Evolutionary conservation across 2,329 filamentous ascomycete species (phyloP), one percentile per base, ranked within the genome.

Genomic region (Ampelomyces quisqualis): DNA sequence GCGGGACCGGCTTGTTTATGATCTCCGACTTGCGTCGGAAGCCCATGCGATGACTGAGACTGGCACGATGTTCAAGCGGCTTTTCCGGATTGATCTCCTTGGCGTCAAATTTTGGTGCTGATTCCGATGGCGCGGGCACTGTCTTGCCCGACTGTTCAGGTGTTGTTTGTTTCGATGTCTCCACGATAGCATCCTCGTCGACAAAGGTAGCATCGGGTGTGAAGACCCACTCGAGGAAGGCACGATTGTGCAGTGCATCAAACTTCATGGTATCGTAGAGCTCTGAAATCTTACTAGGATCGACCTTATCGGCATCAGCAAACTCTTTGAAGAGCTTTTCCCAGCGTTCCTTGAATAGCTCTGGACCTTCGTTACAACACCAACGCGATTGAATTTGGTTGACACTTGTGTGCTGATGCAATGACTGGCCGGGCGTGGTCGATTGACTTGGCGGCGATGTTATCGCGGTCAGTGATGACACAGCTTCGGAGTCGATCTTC

Each of bases 191-290:
- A 5, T 71, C 64, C 37, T 91, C 86, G 38, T 86, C 86, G 8
- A 91, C 73, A 70, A 95, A 88, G 43, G 77, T 78, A 58, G 82
- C 84, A 22, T 88, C 84, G 2, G 93, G 93, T 11, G 90, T 95
- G 57, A 98, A 98, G 0, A 96, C 86, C 88, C 93, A 97, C 68
- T 98, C 93, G 3, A 98, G 74, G 60, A 98, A 98, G 49, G 90
- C 88, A 2, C 93, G 84, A 64, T 98, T 98, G 70, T 98, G 94
- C 10, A 98, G 77, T 1, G 93, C 93, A 67, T 98, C 93, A 52
- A 97, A 98, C 69, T 98, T 98, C 93, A 98, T 97, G 14, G 91
- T 97, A 68, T 98, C 93, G 67, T 98, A 98, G 2, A 98, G 79
- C 72, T 98, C 93, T 4, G 90, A 96, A 48, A 98, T 91, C 73